phyloP scores from a whole-genome alignment of 345 rosid species.

The Diplotaxis tenuifolia region DNA sequence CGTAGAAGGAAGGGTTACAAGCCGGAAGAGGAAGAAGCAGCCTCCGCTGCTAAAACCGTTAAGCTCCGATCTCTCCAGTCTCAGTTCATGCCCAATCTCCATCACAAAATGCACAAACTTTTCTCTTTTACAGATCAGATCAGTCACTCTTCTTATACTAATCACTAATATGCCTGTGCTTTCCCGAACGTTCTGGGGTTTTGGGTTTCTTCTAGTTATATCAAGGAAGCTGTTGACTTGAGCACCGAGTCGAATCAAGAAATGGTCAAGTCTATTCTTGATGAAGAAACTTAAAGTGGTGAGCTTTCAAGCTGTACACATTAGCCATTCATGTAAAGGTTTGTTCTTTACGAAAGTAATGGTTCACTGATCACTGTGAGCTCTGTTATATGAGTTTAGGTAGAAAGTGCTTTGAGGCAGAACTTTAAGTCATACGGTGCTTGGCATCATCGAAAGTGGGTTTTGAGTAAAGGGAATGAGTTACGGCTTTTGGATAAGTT shows the following conservation, averaged over 20 bases:
- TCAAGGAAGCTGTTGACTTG: slow-evolving; percentile 67
- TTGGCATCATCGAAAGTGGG: slow-evolving; percentile 97
- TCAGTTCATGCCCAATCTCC: slow-evolving; percentile 63
- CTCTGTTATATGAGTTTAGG: slow-evolving; percentile 44
- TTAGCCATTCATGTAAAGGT: not conserved
- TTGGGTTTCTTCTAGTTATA: slow-evolving; percentile 48
- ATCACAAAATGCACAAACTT: slow-evolving; percentile 50
- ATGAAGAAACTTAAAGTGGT: slow-evolving; percentile 76
- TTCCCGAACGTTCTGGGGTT: not conserved
- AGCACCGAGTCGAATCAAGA: slow-evolving; percentile 57
- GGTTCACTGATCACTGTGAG: not conserved
- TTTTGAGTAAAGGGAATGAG: slow-evolving; percentile 64
- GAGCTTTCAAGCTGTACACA: slow-evolving; percentile 14
- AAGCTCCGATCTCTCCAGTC: slow-evolving; percentile 70
- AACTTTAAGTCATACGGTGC: slow-evolving; percentile 87
- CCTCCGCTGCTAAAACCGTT: slow-evolving; percentile 66
- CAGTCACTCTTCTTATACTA: not conserved
- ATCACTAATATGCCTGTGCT: not conserved
- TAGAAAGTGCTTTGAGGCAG: slow-evolving; percentile 69
- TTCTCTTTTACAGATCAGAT: not conserved
- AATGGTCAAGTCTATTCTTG: slow-evolving; percentile 51
- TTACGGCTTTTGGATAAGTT: slow-evolving; percentile 59
- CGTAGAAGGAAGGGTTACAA: slow-evolving; percentile 19
- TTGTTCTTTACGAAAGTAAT: not conserved
- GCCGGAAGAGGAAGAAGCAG: slow-evolving; percentile 68